Evolutionary conservation across 768 basidiomycete genomes (phyloP).

Genomic region (Pleurotus tuoliensis): DNA sequence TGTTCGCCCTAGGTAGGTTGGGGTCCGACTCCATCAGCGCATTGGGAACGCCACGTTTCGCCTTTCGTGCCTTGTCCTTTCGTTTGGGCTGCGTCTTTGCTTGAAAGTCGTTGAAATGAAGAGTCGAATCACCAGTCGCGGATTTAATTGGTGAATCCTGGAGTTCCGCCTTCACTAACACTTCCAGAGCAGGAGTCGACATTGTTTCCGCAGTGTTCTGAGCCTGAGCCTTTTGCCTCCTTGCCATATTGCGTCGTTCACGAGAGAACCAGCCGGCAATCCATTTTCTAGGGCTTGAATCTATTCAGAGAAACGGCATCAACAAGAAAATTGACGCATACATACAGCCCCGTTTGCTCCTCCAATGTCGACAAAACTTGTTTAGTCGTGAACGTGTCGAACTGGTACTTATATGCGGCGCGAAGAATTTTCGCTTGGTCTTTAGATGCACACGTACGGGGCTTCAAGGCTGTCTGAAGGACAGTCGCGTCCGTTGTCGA

Average conservation of each 20-base stretch:
- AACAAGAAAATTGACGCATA: not conserved
- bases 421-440: not conserved
- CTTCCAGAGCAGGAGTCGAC: not conserved
- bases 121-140: not conserved
- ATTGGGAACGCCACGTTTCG: not conserved
- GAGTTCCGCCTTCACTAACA: not conserved
- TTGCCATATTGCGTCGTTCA: not conserved
- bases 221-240: not conserved
- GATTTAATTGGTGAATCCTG: not conserved
- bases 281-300: slow-evolving; percentile 1
- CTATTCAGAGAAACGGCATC: not conserved
- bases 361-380: not conserved
- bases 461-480: not conserved
- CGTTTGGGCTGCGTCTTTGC: not conserved
- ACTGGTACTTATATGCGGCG: not conserved
- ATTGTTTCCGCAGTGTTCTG: not conserved
- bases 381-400: not conserved
- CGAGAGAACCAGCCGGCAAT: slow-evolving; percentile 1
- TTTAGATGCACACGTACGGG: not conserved
- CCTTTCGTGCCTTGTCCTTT: not conserved
- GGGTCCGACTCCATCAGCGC: not conserved
- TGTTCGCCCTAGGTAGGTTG: not conserved
- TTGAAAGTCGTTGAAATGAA: too few species aligned
- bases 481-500: too few species aligned
- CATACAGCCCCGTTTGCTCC: slow-evolving; percentile 6